A percentile compares a stretch with the other conserved stretches of the same genome.
phyloP scores from a whole-genome alignment of 2,329 filamentous ascomycete species.

The Penicillium oxalicum region DNA sequence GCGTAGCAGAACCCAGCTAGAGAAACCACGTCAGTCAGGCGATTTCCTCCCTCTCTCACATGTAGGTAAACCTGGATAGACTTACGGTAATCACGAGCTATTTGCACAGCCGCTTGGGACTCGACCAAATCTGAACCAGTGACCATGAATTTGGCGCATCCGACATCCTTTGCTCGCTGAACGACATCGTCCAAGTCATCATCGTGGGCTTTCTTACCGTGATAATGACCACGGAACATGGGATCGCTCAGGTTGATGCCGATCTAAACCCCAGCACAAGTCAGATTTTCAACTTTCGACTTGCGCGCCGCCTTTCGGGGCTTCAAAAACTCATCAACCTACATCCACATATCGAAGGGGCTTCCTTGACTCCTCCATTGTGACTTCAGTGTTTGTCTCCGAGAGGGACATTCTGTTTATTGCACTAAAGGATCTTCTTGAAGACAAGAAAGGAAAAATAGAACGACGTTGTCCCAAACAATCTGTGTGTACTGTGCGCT shows the following conservation, averaged over 20 bases:
- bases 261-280: constrained; percentile 46
- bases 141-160: constrained; percentile 84
- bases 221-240: constrained; percentile 78
- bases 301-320: background rate
- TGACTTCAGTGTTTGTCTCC: constrained; percentile 9
- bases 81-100: constrained; percentile 70
- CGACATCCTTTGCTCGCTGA: constrained; percentile 67
- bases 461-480: too few species aligned
- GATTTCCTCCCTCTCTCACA: background rate
- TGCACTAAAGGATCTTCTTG: too few species aligned
- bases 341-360: constrained; percentile 46
- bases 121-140: constrained; percentile 84
- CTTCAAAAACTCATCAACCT: constrained; percentile 17
- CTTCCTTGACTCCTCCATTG: constrained; percentile 32
- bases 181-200: constrained; percentile 58
- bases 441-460: too few species aligned
- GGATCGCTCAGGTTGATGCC: constrained; percentile 95
- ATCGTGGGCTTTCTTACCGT: constrained; percentile 61
- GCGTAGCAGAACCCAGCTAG: constrained; percentile 75
- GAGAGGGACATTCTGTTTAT: background rate
- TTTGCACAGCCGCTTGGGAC: constrained; percentile 65
- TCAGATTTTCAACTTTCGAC: background rate
- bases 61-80: constrained; percentile 7
- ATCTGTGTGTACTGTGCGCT: too few species aligned
- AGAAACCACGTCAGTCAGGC: background rate